These are phyloP conservation scores for Aquilaria sinensis DNA, from an alignment of 345 rosid species.

Conservation along the genomic window DNA sequence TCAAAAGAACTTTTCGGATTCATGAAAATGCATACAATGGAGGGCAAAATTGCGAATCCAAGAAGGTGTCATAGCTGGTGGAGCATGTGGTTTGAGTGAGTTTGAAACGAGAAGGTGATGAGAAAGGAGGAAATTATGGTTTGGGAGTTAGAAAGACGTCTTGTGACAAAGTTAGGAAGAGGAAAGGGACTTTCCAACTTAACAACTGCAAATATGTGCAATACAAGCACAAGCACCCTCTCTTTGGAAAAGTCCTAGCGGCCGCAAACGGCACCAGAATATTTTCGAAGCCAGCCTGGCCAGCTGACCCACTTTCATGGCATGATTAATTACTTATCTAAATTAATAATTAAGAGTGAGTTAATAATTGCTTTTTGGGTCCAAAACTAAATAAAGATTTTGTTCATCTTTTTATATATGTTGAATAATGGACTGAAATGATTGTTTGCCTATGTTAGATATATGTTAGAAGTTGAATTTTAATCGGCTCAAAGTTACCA, in stretches of 20 bases:
- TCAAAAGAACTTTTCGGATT: neutral
- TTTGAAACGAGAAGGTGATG: conserved; percentile 12
- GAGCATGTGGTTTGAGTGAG: conserved; percentile 29
- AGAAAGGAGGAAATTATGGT: conserved; percentile 1
- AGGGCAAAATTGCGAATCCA: conserved; percentile 8
- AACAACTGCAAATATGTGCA: conserved; percentile 38
- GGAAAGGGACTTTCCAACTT: conserved; percentile 82
- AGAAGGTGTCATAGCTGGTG: conserved; percentile 20
- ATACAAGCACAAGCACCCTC: conserved; percentile 22
- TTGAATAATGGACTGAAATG: no score
- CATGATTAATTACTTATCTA: no score
- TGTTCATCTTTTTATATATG: no score
- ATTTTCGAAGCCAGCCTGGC: conserved; percentile 4
- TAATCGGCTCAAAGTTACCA: no score
- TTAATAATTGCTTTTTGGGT: no score
- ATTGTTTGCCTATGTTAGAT: no score
- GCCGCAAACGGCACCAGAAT: neutral
- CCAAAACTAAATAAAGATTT: no score
- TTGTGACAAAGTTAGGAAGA: conserved; percentile 30
- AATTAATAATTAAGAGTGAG: no score
- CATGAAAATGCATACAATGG: neutral
- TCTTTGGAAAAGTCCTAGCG: no score
- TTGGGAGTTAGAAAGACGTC: conserved; percentile 5
- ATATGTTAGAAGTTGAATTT: no score
- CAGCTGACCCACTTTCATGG: neutral